Conservation (phyloP, 495 filamentous ascomycete genomes). For the Penicillium steckii region DNA sequence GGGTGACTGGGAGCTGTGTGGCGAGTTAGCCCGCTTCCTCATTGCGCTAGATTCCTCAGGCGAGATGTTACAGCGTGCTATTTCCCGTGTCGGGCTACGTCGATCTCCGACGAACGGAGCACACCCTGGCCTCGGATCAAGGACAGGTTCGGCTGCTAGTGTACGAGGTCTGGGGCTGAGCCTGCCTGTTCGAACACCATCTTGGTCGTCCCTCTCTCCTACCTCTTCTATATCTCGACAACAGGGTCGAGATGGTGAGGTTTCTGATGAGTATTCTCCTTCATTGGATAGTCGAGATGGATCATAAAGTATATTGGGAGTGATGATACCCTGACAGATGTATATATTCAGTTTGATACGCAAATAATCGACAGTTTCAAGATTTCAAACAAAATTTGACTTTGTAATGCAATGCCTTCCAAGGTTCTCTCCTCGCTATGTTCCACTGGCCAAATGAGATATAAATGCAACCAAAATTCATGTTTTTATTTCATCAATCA, state of each 20-base stretch:
- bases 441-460: not conserved
- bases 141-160: slow-evolving; percentile 28
- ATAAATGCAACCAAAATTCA: not conserved
- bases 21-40: slow-evolving; percentile 88
- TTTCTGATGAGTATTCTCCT: slow-evolving; percentile 19
- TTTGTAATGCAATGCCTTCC: too few species aligned
- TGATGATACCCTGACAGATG: not conserved
- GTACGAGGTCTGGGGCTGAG: slow-evolving; percentile 42
- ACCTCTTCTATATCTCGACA: slow-evolving; percentile 30
- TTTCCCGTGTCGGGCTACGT: slow-evolving; percentile 63
- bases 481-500: not conserved
- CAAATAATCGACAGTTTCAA: not conserved
- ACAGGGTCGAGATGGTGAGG: slow-evolving; percentile 18
- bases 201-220: slow-evolving; percentile 40
- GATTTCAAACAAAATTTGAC: too few species aligned
- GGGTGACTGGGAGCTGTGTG: slow-evolving; percentile 95
- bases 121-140: slow-evolving; percentile 17
- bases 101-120: slow-evolving; percentile 21
- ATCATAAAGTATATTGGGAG: slow-evolving; percentile 1
- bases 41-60: slow-evolving; percentile 88
- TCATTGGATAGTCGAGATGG: slow-evolving; percentile 18
- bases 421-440: too few species aligned
- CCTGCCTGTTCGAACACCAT: slow-evolving; percentile 32
- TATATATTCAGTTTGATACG: not conserved
- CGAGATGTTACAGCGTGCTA: slow-evolving; percentile 73